These are phyloP conservation scores for Arthrinium phaeospermum DNA, from an alignment of 2,329 filamentous ascomycete species.

Conservation along the genomic window DNA sequence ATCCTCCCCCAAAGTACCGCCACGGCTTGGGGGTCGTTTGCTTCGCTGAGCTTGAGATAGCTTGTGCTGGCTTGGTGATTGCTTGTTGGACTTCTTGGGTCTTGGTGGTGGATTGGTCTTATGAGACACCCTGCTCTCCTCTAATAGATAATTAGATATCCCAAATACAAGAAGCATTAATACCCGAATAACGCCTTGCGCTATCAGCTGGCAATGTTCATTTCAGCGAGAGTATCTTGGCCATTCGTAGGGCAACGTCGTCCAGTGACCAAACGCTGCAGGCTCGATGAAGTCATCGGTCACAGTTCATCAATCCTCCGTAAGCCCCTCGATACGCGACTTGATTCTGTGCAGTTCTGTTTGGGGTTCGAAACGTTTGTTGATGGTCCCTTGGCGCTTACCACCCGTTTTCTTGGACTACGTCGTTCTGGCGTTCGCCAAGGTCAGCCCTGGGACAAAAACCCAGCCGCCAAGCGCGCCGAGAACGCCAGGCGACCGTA, in stretches of 20 bases:
- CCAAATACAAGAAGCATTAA: background rate
- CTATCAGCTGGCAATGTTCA: background rate
- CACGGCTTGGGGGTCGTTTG: background rate
- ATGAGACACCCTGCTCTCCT: background rate
- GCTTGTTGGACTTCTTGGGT: background rate
- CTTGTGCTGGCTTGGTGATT: background rate
- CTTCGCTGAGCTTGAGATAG: constrained; percentile 14
- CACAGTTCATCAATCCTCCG: background rate
- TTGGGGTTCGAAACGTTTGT: background rate
- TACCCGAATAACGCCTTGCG: background rate
- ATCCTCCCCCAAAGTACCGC: background rate
- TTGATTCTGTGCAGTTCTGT: background rate
- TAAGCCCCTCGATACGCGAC: background rate
- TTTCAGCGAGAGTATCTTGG: background rate
- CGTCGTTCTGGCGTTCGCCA: constrained; percentile 8
- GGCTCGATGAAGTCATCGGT: background rate
- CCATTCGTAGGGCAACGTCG: no score
- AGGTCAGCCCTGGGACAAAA: background rate
- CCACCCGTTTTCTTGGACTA: constrained; percentile 7
- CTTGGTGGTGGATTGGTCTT: constrained; percentile 5
- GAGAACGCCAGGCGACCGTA: background rate
- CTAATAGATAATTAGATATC: constrained; percentile 15
- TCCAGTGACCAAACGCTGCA: background rate
- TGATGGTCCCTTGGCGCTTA: background rate
- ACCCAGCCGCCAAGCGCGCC: background rate